Evolutionary conservation across 176 grass and related monocot genomes (phyloP).

Genomic region (Thinopyrum elongatum): DNA sequence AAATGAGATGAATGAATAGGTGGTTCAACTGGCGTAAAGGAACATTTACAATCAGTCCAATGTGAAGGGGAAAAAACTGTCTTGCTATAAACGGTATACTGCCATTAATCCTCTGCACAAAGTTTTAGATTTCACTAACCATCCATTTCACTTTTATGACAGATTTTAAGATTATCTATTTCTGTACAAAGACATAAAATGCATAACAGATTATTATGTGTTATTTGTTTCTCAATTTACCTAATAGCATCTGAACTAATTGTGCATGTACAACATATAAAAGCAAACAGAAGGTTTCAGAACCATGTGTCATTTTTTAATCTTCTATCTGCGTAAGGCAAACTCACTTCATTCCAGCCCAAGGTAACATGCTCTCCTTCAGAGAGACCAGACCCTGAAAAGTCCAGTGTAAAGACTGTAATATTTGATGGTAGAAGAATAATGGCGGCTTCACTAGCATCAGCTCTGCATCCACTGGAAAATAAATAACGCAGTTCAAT

Average conservation of each 20-base stretch:
- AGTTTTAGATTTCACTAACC: conserved; percentile 8
- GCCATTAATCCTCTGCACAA: not conserved
- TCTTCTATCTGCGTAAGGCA: conserved; percentile 10
- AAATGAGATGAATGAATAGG: conserved; percentile 20
- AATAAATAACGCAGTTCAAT: conserved; percentile 55
- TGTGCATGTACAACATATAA: conserved; percentile 10
- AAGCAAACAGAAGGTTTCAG: conserved; percentile 1
- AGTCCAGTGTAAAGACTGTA: conserved; percentile 98
- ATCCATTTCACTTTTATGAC: not conserved
- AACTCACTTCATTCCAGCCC: conserved; percentile 98
- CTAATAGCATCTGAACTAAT: not conserved
- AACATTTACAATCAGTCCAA: conserved; percentile 7
- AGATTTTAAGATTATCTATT: not conserved
- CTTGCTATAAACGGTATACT: not conserved
- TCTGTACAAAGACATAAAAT: conserved; percentile 3
- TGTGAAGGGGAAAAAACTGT: not conserved
- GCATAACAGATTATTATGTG: not conserved
- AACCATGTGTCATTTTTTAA: not conserved
- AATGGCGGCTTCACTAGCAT: conserved; percentile 98
- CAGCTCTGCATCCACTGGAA: conserved; percentile 99
- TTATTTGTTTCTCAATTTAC: not conserved
- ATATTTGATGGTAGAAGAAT: conserved; percentile 98
- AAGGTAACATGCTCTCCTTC: conserved; percentile 99
- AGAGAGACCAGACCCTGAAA: conserved; percentile 98
- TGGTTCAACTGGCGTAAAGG: not conserved